Conservation (phyloP, 2,329 filamentous ascomycete genomes). For the Colletotrichum sp. region DNA sequence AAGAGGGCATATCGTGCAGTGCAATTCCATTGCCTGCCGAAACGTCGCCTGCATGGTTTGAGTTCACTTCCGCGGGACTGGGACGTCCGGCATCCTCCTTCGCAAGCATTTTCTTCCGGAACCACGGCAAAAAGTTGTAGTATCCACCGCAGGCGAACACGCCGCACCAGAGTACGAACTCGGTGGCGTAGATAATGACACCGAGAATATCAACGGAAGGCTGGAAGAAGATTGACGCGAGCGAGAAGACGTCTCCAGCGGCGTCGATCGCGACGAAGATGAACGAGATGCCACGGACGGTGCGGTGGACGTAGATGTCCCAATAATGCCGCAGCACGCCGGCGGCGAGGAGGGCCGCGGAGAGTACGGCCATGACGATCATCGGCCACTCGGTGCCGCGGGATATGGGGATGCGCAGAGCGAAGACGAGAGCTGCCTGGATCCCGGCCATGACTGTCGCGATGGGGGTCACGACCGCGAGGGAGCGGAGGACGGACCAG, state of each 20-base stretch:
- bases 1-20: slow-evolving; percentile 59
- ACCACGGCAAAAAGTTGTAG: slow-evolving; percentile 68
- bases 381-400: slow-evolving; percentile 62
- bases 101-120: slow-evolving; percentile 38
- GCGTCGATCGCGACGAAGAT: slow-evolving; percentile 75
- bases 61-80: background rate
- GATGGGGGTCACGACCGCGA: slow-evolving; percentile 54
- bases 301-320: slow-evolving; percentile 71
- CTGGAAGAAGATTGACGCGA: slow-evolving; percentile 69
- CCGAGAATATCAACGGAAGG: slow-evolving; percentile 63
- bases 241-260: slow-evolving; percentile 69
- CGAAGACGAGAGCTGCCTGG: slow-evolving; percentile 65
- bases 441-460: slow-evolving; percentile 62
- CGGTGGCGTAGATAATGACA: slow-evolving; percentile 70
- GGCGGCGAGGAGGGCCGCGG: slow-evolving; percentile 65
- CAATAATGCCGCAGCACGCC: slow-evolving; percentile 73
- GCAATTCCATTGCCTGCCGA: slow-evolving; percentile 28
- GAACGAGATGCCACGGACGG: slow-evolving; percentile 74
- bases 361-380: slow-evolving; percentile 70
- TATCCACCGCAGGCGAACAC: slow-evolving; percentile 70
- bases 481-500: slow-evolving; percentile 56
- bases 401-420: slow-evolving; percentile 49
- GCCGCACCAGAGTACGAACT: slow-evolving; percentile 70
- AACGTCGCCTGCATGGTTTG: background rate
- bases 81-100: background rate